Conservation (phyloP, 2,329 filamentous ascomycete genomes). For the Penicillium sp. region DNA sequence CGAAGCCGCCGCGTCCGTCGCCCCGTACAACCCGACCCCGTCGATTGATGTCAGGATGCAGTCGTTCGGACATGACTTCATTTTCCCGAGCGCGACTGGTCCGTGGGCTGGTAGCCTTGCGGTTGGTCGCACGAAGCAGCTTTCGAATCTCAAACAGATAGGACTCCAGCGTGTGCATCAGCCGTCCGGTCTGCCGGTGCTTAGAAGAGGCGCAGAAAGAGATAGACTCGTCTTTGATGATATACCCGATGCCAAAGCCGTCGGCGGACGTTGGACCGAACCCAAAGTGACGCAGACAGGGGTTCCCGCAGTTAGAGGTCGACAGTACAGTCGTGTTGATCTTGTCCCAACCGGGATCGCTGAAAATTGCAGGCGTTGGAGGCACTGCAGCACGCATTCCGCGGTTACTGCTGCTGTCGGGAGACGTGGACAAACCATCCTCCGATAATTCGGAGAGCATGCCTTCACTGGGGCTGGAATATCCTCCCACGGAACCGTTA, state of each 20-base stretch:
- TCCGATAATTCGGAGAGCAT: conserved; percentile 36
- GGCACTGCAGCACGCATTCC: conserved; percentile 40
- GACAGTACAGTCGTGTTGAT: conserved; percentile 91
- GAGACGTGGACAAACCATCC: conserved; percentile 35
- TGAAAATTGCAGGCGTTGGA: conserved; percentile 69
- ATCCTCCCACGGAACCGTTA: conserved; percentile 56
- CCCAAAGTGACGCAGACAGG: conserved; percentile 87
- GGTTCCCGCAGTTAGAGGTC: conserved; percentile 98
- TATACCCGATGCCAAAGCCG: conserved; percentile 96
- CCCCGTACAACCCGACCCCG: conserved; percentile 66
- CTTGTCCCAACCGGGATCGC: conserved; percentile 86
- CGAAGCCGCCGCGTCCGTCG: conserved; percentile 45
- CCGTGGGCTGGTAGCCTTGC: conserved; percentile 48
- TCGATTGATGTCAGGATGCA: conserved; percentile 47
- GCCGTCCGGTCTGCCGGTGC: conserved; percentile 85
- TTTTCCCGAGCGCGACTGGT: conserved; percentile 57
- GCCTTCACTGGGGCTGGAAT: conserved; percentile 52
- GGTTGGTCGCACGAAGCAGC: conserved; percentile 65
- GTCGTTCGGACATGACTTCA: conserved; percentile 42
- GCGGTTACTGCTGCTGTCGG: conserved; percentile 47
- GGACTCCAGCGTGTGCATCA: conserved; percentile 80
- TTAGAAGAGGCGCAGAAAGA: conserved; percentile 90
- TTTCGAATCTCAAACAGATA: conserved; percentile 89
- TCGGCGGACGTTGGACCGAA: conserved; percentile 92
- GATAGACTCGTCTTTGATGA: conserved; percentile 91